Evolutionary conservation across 129 eudicot genomes (phyloP), one percentile per base, ranked within the genome.

Genomic region (Apium graveolens): DNA sequence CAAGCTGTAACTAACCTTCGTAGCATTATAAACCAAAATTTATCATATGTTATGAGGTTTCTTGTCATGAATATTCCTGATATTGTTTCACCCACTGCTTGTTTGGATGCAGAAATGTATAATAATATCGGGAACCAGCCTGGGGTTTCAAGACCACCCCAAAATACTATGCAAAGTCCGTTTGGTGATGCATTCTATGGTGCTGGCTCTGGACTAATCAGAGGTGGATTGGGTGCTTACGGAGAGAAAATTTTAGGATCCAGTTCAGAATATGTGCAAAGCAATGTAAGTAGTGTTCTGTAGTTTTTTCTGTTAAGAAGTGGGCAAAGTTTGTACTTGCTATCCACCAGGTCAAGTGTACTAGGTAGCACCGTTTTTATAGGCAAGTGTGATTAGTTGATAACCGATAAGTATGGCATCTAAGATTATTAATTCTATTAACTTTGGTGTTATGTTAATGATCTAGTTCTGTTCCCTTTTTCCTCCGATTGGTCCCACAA

Each of bases 61-160:
- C 0, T 27, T 31, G 7, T 26, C 41, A 38, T 35, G 55, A 21
- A 39, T 16, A 35, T 57, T 29, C 78, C 43, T 5, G 37, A 73
- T 41, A 53, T 72, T 48, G 13, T 45, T 75, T 48, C 75, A 44
- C 60, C 32, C 45, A n/a, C n/a, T 44, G 27, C 20, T 8, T 45
- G 46, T 76, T 41, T 37, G 35, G 29, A 32, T 76, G 76, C 42
- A 68, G 76, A 26, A 76, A 88, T 88, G 93, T 84, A 89, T 81
- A 85, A 89, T 83, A 86, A 86, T 80, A 73, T 78, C 17, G 84
- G 86, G 43, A 82, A 74, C 45, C 84, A 80, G 46, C 84, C 81
- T 24, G 81, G 81, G 55, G 46, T 49, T 35, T 79, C 78, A 13
- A 70, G 80, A 77, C 84, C 81, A 77, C 84, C 87, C 20, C 38